Evolutionary conservation across 2,329 filamentous ascomycete species (phyloP), one percentile per base, ranked within the genome.

Genomic region (Pseudocercospora fuligena): DNA sequence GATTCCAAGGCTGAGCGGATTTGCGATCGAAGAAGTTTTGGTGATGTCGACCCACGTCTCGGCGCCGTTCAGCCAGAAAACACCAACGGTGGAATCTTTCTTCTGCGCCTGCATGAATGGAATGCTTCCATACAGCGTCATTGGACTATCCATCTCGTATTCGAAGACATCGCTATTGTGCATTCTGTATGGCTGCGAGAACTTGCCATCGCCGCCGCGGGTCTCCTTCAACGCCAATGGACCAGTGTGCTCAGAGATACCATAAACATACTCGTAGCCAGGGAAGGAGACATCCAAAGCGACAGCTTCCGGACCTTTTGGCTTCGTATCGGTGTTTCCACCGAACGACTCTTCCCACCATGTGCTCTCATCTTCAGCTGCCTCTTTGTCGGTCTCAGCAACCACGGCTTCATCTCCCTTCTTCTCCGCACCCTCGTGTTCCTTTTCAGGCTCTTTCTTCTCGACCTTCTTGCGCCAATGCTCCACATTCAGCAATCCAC

Each of bases 291-390:
- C 94, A 77, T 99, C 95, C 66, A 99, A 81, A 14, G 88, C 93
- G 53, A 99, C 85, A 77, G 94, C 95, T 80, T 99, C 95, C 0
- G 95, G 95, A 1, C 95, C 95, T 75, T 89, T 89, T n/a, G 95
- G 94, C 81, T 99, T 99, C 5, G 90, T 88, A 79, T 99, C 95
- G 0, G 94, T 98, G 78, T 95, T 97, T 68, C 94, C 94, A 70
- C 94, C 94, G 79, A 99, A 99, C 0, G 87, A 88, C 82, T 99
- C 95, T 6, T 99, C 95, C 95, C 95, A 99, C 93, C 93, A 97
- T 3, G 94, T 97, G 80, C 90, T 91, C 77, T 97, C 92, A 71
- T 95, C 92, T 70, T 91, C 88, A 14, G 83, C 85, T 11, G 81
- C 74, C 40, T 78, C 76, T 40, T 78, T 69, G 47, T 80, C 67